Percentiles rank a stretch among this genome's conserved stretches.
These are phyloP conservation scores for Phytophthora cryptogea DNA, from an alignment of 352 stramenopile species.

Conservation along the genomic window DNA sequence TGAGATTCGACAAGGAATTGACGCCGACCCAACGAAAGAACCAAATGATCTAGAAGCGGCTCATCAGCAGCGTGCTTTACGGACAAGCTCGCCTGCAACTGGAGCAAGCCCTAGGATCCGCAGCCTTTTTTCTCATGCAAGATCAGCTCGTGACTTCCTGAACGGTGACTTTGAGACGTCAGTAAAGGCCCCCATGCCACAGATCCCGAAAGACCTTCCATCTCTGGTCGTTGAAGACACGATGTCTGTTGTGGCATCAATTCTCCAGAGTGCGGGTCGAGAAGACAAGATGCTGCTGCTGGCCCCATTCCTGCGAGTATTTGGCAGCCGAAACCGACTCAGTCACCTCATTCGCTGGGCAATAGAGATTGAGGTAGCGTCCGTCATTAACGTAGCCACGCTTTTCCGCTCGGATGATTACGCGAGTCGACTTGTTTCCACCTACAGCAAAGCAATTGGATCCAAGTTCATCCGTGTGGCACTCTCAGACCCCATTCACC, in stretches of 20 bases:
- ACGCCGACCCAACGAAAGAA: constrained; percentile 23
- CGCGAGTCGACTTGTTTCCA: constrained; percentile 69
- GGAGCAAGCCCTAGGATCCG: constrained; percentile 36
- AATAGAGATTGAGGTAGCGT: constrained; percentile 78
- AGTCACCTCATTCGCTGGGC: constrained; percentile 71
- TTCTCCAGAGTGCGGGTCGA: constrained; percentile 69
- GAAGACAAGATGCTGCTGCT: constrained; percentile 83
- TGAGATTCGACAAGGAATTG: constrained; percentile 57
- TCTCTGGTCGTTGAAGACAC: constrained; percentile 68
- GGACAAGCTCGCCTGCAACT: constrained; percentile 9
- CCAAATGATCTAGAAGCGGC: constrained; percentile 33
- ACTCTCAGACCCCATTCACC: constrained; percentile 62
- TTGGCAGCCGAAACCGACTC: constrained; percentile 61
- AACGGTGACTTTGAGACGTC: constrained; percentile 40
- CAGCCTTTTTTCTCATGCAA: constrained; percentile 43
- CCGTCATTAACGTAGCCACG: constrained; percentile 76
- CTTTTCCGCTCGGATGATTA: constrained; percentile 82
- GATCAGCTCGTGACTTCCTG: constrained; percentile 51
- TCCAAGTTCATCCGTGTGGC: constrained; percentile 71
- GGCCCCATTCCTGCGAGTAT: constrained; percentile 66
- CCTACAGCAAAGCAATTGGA: constrained; percentile 77
- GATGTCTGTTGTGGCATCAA: constrained; percentile 76
- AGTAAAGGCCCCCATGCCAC: constrained; percentile 11
- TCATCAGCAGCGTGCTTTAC: constrained; percentile 32
- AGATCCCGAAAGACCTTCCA: constrained; percentile 48